Evolutionary conservation across 1,139 yeast species (phyloP).

Genomic region (Saccharomyces uvarum): DNA sequence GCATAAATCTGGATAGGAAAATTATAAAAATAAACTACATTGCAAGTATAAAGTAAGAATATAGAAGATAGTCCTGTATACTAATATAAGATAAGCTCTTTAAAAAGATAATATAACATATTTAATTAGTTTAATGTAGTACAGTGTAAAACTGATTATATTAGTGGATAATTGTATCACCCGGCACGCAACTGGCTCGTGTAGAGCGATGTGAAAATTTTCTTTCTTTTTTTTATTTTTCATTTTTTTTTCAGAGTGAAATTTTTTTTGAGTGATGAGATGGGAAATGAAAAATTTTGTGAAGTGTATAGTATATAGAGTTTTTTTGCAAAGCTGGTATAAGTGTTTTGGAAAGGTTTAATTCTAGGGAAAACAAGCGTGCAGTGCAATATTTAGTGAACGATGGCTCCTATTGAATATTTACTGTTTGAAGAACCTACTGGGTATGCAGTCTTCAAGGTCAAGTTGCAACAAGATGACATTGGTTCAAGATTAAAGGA

Average conservation of each 20-base stretch:
- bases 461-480: slow-evolving; percentile 87
- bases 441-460: slow-evolving; percentile 95
- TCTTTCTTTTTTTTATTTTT: slow-evolving; percentile 3
- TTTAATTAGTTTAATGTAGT: neutral
- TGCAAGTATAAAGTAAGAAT: neutral
- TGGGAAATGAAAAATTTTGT: slow-evolving; percentile 10
- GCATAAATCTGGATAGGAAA: slow-evolving; percentile 9
- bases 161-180: neutral
- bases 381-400: slow-evolving; percentile 1
- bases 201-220: slow-evolving; percentile 6
- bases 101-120: neutral
- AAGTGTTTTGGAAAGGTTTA: neutral
- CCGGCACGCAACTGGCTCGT: neutral
- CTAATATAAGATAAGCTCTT: neutral
- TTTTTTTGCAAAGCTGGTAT: neutral
- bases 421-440: slow-evolving; percentile 97
- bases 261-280: slow-evolving; percentile 12
- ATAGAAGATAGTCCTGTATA: slow-evolving; percentile 11
- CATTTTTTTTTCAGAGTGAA: slow-evolving; percentile 3
- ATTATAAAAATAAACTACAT: slow-evolving; percentile 7
- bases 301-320: neutral
- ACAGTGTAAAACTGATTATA: neutral
- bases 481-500: slow-evolving; percentile 86
- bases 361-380: neutral
- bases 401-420: slow-evolving; percentile 67